Evolutionary conservation across 345 rosid genomes (phyloP), one percentile per base, ranked within the genome.

Genomic region (Populus ilicifolia): DNA sequence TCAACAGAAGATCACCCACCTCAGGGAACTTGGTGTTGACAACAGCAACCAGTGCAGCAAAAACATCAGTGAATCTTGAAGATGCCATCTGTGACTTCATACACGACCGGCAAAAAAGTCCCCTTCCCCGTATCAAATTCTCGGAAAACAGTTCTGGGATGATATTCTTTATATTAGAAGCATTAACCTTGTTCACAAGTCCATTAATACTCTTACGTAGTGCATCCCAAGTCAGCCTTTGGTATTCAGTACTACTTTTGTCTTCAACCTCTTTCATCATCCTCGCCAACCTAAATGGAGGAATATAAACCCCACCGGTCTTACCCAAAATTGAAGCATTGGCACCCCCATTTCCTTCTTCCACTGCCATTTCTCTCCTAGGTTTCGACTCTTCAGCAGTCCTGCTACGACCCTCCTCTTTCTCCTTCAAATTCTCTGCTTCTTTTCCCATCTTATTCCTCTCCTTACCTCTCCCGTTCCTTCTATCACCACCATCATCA

Each of bases 41-140:
- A 77, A 96, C 92, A 70, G 99, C 91, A 20, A 87, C 96, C 67
- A 92, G 67, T 63, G 99, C 98, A 14, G 97, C 85, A 88, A 96
- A 93, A 36, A 96, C 94, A 82, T 93, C 92, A 0, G 99, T 96
- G 80, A 92, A 93, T 27, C 90, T 90, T 1, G 99, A 93, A 71
- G 98, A 95, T 23, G 99, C 98, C 96, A 95, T 92, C 76, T 95
- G 99, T 29, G 99, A 95, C 79, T 96, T 95, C 94, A 93, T 87
- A 83, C 97, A 96, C 0, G 96, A 93, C 29, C 97, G 89, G 75
- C 97, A 92, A 77, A 95, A 93, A 38, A 95, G 92, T 66, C 97
- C 99, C 65, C 98, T 88, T 69, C 98, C 98, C 41, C 98, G 82
- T 62, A 95, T 92, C 80, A 95, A 73, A 83, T 95, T 95, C 84